A percentile compares a stretch with the other conserved stretches of the same genome.
These are phyloP conservation scores for Ambrosia artemisiifolia DNA, from an alignment of 129 eudicot genomes.

Conservation along the genomic window DNA sequence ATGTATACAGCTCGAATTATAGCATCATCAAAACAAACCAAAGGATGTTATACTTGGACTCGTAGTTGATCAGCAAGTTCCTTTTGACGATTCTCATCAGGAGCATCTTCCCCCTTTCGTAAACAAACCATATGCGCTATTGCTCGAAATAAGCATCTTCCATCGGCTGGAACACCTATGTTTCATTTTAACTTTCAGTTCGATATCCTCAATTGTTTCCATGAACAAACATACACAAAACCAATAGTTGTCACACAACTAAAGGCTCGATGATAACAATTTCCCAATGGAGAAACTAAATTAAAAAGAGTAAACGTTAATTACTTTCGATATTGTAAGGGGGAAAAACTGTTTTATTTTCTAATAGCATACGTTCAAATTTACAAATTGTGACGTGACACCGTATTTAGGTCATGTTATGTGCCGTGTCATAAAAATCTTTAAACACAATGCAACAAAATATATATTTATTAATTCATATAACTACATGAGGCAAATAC, in stretches of 20 bases:
- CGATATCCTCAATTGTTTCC: neutral
- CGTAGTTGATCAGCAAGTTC: constrained; percentile 67
- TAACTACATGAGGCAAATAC: too few species aligned
- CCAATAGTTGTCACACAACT: neutral
- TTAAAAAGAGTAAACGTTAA: neutral
- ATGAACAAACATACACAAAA: neutral
- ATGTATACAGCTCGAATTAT: neutral
- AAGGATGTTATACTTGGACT: constrained; percentile 38
- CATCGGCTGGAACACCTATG: constrained; percentile 58
- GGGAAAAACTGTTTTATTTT: too few species aligned
- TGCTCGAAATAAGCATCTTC: constrained; percentile 62
- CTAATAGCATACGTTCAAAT: too few species aligned
- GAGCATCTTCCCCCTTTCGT: constrained; percentile 54
- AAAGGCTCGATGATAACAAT: neutral
- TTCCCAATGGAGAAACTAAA: neutral
- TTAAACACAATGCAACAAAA: too few species aligned
- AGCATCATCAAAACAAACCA: neutral
- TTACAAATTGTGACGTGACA: too few species aligned
- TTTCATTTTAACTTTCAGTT: neutral
- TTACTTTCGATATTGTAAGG: too few species aligned
- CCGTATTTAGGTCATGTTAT: too few species aligned
- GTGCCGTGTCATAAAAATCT: too few species aligned
- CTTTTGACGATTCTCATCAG: constrained; percentile 53
- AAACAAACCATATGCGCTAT: constrained; percentile 64
- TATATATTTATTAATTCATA: too few species aligned